Conservation (phyloP, 345 rosid genomes). For the Boechera divaricarpa region DNA sequence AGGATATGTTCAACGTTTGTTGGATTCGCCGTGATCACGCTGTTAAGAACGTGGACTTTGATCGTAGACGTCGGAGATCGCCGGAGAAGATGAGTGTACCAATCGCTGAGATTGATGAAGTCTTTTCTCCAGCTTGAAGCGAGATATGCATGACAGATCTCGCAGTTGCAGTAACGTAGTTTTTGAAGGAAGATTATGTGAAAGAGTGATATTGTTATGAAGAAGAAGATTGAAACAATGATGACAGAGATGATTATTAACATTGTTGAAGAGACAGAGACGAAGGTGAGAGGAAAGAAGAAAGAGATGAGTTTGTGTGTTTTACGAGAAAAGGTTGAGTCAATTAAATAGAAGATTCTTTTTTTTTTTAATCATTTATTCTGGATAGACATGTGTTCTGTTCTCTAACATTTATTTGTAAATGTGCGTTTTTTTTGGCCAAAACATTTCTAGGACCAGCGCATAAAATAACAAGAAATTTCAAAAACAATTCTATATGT, state of each 20-base stretch:
- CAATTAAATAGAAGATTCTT: constrained; percentile 38
- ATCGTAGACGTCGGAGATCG: constrained; percentile 64
- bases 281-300: constrained; percentile 31
- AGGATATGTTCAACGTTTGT: constrained; percentile 75
- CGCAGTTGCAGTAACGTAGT: constrained; percentile 71
- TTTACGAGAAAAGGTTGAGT: constrained; percentile 20
- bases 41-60: constrained; percentile 73
- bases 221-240: constrained; percentile 31
- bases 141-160: constrained; percentile 64
- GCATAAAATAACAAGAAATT: not conserved
- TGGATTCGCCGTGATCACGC: constrained; percentile 69
- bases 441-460: not conserved
- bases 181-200: constrained; percentile 38
- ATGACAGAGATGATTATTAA: constrained; percentile 25
- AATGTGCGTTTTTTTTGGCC: no score
- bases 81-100: constrained; percentile 74
- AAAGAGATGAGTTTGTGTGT: constrained; percentile 12
- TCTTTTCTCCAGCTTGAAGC: constrained; percentile 60
- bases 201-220: constrained; percentile 24
- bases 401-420: not conserved
- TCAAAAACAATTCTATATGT: not conserved
- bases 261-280: constrained; percentile 11
- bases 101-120: constrained; percentile 68
- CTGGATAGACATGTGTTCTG: constrained; percentile 38
- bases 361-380: not conserved